Percentiles rank a stretch among this genome's conserved stretches.
phyloP scores from a whole-genome alignment of 176 grass and related monocot genomes.

The Tillandsia leiboldiana region DNA sequence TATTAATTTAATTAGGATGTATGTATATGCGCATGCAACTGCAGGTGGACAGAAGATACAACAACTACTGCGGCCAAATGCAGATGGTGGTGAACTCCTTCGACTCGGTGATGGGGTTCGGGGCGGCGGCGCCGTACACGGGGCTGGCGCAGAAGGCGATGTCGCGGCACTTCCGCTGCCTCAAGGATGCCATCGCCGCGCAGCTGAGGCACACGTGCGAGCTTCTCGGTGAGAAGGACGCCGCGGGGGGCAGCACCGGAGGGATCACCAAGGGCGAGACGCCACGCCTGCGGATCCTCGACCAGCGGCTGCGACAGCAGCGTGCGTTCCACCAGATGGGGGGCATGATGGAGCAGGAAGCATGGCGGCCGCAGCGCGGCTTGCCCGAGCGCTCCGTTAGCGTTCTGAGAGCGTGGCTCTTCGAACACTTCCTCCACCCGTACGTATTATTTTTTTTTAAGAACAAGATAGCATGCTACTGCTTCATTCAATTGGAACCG shows the following conservation, averaged over 20 bases:
- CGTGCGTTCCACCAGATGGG: conserved; percentile 99
- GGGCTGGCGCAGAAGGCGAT: conserved; percentile 96
- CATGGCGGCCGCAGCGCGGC: conserved; percentile 89
- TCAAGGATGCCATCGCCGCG: conserved; percentile 78
- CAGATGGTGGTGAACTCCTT: conserved; percentile 99
- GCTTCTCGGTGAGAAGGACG: conserved; percentile 79
- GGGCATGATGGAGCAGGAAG: conserved; percentile 99
- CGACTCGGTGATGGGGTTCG: conserved; percentile 98
- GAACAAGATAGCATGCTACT: no score
- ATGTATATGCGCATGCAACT: neutral
- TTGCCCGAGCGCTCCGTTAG: conserved; percentile 86
- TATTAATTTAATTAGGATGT: neutral
- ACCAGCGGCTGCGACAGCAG: conserved; percentile 88
- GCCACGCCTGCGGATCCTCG: conserved; percentile 70
- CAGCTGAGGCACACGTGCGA: conserved; percentile 77
- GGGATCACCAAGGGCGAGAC: conserved; percentile 94
- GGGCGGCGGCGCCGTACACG: conserved; percentile 91
- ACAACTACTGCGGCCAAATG: conserved; percentile 99
- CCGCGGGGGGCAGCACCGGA: conserved; percentile 34
- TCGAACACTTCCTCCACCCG: conserved; percentile 99
- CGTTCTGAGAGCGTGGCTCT: conserved; percentile 79
- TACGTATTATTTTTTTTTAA: conserved; percentile 45
- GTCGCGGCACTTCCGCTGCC: conserved; percentile 98
- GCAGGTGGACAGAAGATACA: conserved; percentile 97
- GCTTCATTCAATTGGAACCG: no score